A percentile compares a stretch with the other conserved stretches of the same genome.
These are phyloP conservation scores for Cephaloascus albidus DNA, from an alignment of 805 yeast genomes.

Conservation along the genomic window DNA sequence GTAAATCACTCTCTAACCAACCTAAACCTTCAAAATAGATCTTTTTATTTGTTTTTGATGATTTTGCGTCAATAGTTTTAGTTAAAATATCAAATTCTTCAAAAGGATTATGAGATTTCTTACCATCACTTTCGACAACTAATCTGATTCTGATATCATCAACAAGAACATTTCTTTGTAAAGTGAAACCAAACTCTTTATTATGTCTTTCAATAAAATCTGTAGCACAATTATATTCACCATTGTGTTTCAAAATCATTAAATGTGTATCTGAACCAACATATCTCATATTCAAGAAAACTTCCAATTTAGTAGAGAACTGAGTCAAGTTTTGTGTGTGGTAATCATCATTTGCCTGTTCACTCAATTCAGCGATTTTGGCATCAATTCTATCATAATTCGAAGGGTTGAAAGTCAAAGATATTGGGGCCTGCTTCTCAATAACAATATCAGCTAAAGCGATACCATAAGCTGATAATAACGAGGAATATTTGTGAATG, in stretches of 20 bases:
- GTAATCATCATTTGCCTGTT: slow-evolving; percentile 27
- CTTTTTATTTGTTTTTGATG: slow-evolving; percentile 1
- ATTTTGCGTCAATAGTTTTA: neutral
- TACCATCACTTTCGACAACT: slow-evolving; percentile 47
- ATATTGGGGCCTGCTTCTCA: slow-evolving; percentile 10
- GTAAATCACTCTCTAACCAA: slow-evolving; percentile 17
- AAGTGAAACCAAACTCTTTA: slow-evolving; percentile 66
- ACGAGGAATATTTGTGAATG: slow-evolving; percentile 19
- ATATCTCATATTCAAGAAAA: slow-evolving; percentile 69
- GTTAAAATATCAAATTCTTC: slow-evolving; percentile 15
- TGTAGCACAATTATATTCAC: slow-evolving; percentile 22
- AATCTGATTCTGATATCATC: slow-evolving; percentile 73
- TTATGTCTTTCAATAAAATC: slow-evolving; percentile 48
- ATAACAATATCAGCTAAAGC: slow-evolving; percentile 13
- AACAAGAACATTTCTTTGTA: slow-evolving; percentile 49
- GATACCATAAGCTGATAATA: slow-evolving; percentile 21
- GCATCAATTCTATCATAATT: slow-evolving; percentile 23
- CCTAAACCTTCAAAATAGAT: slow-evolving; percentile 21
- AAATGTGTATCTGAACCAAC: slow-evolving; percentile 85
- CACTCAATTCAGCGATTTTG: slow-evolving; percentile 35
- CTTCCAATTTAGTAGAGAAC: slow-evolving; percentile 42
- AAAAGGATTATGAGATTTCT: slow-evolving; percentile 44
- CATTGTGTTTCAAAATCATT: slow-evolving; percentile 42
- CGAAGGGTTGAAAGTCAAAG: slow-evolving; percentile 14
- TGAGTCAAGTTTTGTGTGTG: slow-evolving; percentile 39